Evolutionary conservation across 768 basidiomycete genomes (phyloP), one percentile per base, ranked within the genome.

Genomic region (Amanita muscaria): DNA sequence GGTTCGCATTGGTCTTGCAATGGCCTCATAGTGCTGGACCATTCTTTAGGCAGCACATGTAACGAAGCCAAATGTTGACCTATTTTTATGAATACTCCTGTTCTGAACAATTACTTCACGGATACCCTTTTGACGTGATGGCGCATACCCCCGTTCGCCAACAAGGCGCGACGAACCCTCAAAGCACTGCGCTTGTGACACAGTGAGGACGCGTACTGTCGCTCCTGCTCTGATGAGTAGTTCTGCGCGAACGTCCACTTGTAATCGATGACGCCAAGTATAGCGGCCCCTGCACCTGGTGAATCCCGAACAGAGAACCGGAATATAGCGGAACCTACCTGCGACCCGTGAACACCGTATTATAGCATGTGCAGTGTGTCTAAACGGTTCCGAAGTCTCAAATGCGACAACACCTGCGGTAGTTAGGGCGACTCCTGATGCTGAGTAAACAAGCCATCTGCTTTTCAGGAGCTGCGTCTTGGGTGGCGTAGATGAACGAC

Each of bases 1-100:
- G 92, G 87, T 46, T 87, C 84, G 61, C 96, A 99, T 56, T 84
- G 85, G 65, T 98, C 96, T 59, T 98, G 93, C 47, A 89, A 64
- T 7, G 72, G 67, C 31, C 67, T 57, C 73, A 75, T 73, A 0
- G 69, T 65, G 19, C 60, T 64, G 9, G 73, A 75, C 73, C 74
- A 76, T 56, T 76, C 74, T 18, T 62, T 59, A 5, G 74, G 74
- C 46, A 78, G 67, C 12, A 76, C 66, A 29, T 70, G 57, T 49
- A 88, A 67, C 60, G 70, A 58, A 67, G 84, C 58, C 85, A 87
- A 65, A 84, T 82, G 68, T 80, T 99, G 94, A 2, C 93, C 96
- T 54, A 90, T 61, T 58, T 91, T 89, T 55, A 92, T 88, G 59
- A 87, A 90, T 18, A 91, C 76, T 14, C 86, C 86, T 81, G 22